Percentiles rank a stretch among this genome's conserved stretches.
Evolutionary conservation across 2,329 filamentous ascomycete species (phyloP).

Genomic region (Boeremia lycopersici): DNA sequence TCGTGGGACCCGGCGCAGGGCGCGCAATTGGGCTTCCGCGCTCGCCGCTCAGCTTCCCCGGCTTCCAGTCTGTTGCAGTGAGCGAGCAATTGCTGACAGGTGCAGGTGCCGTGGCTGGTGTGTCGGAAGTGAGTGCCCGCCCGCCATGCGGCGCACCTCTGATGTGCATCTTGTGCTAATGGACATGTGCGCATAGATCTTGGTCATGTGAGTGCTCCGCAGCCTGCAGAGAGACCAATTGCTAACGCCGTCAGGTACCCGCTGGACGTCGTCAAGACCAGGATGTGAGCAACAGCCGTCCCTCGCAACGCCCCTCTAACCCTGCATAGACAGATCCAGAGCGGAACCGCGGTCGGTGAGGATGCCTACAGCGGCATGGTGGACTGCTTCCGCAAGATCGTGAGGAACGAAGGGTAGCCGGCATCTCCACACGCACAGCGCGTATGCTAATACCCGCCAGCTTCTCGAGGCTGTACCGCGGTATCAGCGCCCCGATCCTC

Average conservation of each 20-base stretch:
- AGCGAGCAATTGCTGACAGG: constrained; percentile 38
- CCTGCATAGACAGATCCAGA: constrained; percentile 78
- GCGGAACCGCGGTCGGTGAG: constrained; percentile 71
- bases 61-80: not conserved
- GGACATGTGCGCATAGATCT: constrained; percentile 64
- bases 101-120: constrained; percentile 88
- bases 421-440: not conserved
- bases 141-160: constrained; percentile 12
- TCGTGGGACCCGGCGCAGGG: constrained; percentile 3
- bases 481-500: constrained; percentile 92
- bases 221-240: not conserved
- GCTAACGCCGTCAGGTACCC: constrained; percentile 74
- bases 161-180: constrained; percentile 35
- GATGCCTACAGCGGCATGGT: constrained; percentile 97
- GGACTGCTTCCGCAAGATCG: constrained; percentile 97
- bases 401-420: constrained; percentile 87
- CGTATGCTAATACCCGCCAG: constrained; percentile 52
- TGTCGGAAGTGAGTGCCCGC: constrained; percentile 79
- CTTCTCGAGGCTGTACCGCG: constrained; percentile 89
- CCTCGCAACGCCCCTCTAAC: constrained; percentile 27
- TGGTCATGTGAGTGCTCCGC: constrained; percentile 70
- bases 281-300: constrained; percentile 70
- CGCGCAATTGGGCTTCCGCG: not conserved
- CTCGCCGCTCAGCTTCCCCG: not conserved
- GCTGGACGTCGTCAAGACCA: constrained; percentile 96